A percentile compares a stretch with the other conserved stretches of the same genome.
phyloP scores from a whole-genome alignment of 441 rosid genomes.

The Corymbia calophylla region DNA sequence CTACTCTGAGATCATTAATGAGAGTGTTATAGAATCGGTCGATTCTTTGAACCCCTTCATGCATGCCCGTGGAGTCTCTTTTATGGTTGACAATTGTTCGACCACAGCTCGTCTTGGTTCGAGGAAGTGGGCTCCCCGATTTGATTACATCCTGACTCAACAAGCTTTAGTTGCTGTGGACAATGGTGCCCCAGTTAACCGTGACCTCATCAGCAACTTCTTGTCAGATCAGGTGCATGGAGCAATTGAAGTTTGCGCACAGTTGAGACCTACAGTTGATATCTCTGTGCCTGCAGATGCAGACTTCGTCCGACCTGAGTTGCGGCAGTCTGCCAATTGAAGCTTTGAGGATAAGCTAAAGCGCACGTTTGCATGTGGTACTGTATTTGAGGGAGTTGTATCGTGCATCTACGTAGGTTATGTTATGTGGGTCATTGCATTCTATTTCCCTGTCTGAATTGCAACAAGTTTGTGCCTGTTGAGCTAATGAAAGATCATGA shows the following conservation, averaged over 20 bases:
- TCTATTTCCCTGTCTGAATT: not conserved
- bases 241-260: constrained; percentile 84
- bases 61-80: constrained; percentile 93
- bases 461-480: not conserved
- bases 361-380: not conserved
- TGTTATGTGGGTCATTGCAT: not conserved
- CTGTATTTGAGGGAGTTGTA: not conserved
- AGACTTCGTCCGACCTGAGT: constrained; percentile 89
- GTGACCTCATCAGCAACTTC: constrained; percentile 86
- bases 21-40: constrained; percentile 81
- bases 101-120: constrained; percentile 92
- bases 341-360: not conserved
- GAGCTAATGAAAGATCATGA: not conserved
- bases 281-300: constrained; percentile 87
- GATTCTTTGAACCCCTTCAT: constrained; percentile 89
- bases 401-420: not conserved
- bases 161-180: constrained; percentile 82
- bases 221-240: constrained; percentile 79
- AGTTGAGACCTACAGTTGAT: constrained; percentile 81
- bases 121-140: constrained; percentile 92
- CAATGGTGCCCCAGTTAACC: constrained; percentile 49
- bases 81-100: constrained; percentile 98
- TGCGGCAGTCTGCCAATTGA: constrained; percentile 63
- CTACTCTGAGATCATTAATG: constrained; percentile 86
- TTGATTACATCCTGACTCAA: constrained; percentile 76